Base-by-base conservation (phyloP, 2,329 filamentous ascomycete genomes). In the Shiraia sp. region DNA sequence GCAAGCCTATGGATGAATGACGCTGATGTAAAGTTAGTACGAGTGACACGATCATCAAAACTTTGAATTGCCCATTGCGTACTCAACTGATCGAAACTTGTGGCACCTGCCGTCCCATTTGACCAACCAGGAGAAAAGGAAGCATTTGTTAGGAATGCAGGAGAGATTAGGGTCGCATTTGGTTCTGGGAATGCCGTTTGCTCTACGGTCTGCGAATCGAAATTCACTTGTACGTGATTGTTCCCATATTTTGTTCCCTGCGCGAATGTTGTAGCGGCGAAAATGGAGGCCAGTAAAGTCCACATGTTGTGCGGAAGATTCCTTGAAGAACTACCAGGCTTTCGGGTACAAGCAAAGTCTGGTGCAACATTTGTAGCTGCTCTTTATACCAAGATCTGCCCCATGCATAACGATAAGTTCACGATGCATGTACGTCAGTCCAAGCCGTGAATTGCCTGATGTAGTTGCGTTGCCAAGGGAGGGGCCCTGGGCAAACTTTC, bases 171-270 rank as follows among this genome's bases (percentile, higher is more conserved):
- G 10, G 58, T 60, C 3, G 54, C 51, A 40, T 63, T 61, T 3
- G 64, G 65, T 34, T 53, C 54, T 10, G 60, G 64, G 22, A 70
- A 70, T 3, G 61, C 61, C 8, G 39, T 51, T n/a, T 61, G 63
- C 40, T 69, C 63, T n/a, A 64, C 52, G 10, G 63, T 40, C 19
- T 63, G 51, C 47, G 58, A 53, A 43, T 69, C 63, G n/a, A 51
- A 44, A 9, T 51, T 50, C 3, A 62, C 48, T 4, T 33, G 27
- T 17, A 59, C 57, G 41, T 61, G 57, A 31, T 69, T 68, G 22
- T 65, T 49, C 32, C 66, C 65, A 52, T 69, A 69, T 32, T 55
- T 45, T 10, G 57, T 40, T n/a, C n/a, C n/a, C 40, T 61, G 58
- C 10, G 55, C 54, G 13, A 50, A 23, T 12, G 47, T 49, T 8